phyloP scores from a whole-genome alignment of 805 yeast species.

The Teunomyces cretensis region DNA sequence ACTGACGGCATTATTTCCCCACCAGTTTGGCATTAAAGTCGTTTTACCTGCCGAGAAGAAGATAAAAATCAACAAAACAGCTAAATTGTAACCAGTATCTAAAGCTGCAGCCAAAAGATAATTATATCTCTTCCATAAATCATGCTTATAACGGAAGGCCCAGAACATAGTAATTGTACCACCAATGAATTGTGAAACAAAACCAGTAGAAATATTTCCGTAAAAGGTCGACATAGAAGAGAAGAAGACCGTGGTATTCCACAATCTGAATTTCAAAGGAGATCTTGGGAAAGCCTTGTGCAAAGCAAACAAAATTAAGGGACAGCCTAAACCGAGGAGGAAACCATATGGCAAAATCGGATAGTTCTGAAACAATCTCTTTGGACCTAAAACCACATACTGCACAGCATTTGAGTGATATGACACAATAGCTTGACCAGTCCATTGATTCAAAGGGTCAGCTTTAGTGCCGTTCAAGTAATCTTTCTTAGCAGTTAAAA shows the following conservation, averaged over 20 bases:
- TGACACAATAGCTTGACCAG: constrained; percentile 43
- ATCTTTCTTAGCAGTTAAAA: constrained; percentile 37
- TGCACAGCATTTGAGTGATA: constrained; percentile 50
- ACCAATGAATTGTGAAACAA: constrained; percentile 45
- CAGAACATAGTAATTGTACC: constrained; percentile 51
- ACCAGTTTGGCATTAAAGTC: constrained; percentile 43
- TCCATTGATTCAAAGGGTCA: constrained; percentile 54
- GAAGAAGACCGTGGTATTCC: constrained; percentile 51
- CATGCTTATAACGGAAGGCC: constrained; percentile 37
- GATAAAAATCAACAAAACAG: constrained; percentile 40
- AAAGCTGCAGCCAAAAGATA: constrained; percentile 52
- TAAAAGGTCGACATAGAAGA: constrained; percentile 48
- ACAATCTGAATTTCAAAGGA: constrained; percentile 26
- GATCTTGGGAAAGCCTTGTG: constrained; percentile 27
- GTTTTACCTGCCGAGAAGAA: constrained; percentile 25
- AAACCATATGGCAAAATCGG: constrained; percentile 48
- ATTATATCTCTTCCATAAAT: constrained; percentile 43
- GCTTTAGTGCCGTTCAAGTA: constrained; percentile 31
- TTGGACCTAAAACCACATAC: constrained; percentile 50
- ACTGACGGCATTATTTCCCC: constrained; percentile 45
- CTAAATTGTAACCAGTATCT: constrained; percentile 50
- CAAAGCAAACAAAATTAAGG: constrained; percentile 31
- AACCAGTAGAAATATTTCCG: constrained; percentile 51
- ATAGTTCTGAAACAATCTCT: constrained; percentile 40
- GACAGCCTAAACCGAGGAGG: constrained; percentile 38